A percentile compares a stretch with the other conserved stretches of the same genome.
Evolutionary conservation across 805 yeast genomes (phyloP).

Genomic region (Nakazawaea anatomiae): DNA sequence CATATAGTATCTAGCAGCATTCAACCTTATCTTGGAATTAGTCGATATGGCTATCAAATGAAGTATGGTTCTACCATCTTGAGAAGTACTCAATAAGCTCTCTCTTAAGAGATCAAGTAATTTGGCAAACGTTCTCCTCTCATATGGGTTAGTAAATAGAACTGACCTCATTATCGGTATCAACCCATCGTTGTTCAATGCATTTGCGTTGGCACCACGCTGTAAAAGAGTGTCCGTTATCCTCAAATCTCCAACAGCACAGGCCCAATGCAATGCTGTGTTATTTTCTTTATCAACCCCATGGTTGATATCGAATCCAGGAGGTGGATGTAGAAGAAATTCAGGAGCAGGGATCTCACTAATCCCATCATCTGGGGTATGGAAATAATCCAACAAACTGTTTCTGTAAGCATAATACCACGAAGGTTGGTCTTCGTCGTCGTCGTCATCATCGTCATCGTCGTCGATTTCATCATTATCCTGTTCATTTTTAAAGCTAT

Average conservation of each 20-base stretch:
- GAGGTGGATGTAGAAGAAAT: conserved; percentile 57
- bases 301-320: conserved; percentile 64
- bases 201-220: conserved; percentile 66
- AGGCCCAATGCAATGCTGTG: conserved; percentile 95
- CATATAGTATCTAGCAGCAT: conserved; percentile 79
- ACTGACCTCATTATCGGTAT: conserved; percentile 85
- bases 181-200: conserved; percentile 66
- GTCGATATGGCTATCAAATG: conserved; percentile 80
- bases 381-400: conserved; percentile 45
- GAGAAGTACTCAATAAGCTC: conserved; percentile 74
- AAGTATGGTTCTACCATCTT: conserved; percentile 66
- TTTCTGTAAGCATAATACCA: conserved; percentile 35
- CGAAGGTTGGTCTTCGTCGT: conserved; percentile 4
- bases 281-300: conserved; percentile 93
- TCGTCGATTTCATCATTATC: neutral
- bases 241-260: conserved; percentile 83
- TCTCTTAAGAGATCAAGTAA: conserved; percentile 71
- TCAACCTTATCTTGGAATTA: conserved; percentile 57
- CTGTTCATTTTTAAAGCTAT: conserved; percentile 2
- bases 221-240: conserved; percentile 71
- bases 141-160: conserved; percentile 81
- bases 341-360: conserved; percentile 47
- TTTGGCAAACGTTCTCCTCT: conserved; percentile 71
- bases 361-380: conserved; percentile 48
- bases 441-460: neutral